A percentile compares a stretch with the other conserved stretches of the same genome.
phyloP scores from a whole-genome alignment of 208 protist genomes.

The Crithidia sp. region DNA sequence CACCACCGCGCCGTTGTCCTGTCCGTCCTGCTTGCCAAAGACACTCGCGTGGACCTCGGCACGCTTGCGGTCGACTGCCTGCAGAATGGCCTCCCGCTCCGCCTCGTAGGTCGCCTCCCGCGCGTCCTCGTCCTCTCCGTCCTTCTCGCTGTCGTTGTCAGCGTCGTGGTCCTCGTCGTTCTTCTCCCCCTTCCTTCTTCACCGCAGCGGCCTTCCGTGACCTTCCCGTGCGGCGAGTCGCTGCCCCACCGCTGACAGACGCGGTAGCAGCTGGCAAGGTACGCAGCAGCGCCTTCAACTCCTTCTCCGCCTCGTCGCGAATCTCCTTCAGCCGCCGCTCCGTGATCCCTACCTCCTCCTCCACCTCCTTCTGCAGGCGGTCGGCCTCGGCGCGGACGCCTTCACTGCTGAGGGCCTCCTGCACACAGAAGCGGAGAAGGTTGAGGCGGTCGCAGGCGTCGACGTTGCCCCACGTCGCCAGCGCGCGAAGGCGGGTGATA shows the following conservation, averaged over 20 bases:
- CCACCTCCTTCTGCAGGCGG: slow-evolving; percentile 46
- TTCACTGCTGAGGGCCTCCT: slow-evolving; percentile 61
- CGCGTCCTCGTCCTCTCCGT: neutral
- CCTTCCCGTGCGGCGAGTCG: neutral
- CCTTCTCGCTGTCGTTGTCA: neutral
- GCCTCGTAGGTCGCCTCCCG: slow-evolving; percentile 32
- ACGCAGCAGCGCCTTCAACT: slow-evolving; percentile 67
- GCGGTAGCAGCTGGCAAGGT: slow-evolving; percentile 27
- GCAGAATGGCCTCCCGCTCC: slow-evolving; percentile 42
- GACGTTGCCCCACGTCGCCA: slow-evolving; percentile 87
- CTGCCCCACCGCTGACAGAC: too few relatives aligned
- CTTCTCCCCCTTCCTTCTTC: slow-evolving; percentile 1
- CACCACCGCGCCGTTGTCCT: slow-evolving; percentile 63
- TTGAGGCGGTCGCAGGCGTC: slow-evolving; percentile 74
- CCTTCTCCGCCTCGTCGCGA: slow-evolving; percentile 78
- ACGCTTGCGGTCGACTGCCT: slow-evolving; percentile 42
- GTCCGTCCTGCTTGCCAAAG: slow-evolving; percentile 47
- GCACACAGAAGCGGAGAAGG: slow-evolving; percentile 77
- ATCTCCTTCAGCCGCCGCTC: slow-evolving; percentile 76
- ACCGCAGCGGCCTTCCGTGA: neutral
- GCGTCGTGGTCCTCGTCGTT: slow-evolving; percentile 8
- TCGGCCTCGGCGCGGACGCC: slow-evolving; percentile 64
- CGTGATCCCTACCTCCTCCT: slow-evolving; percentile 42
- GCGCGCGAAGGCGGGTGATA: slow-evolving; percentile 57
- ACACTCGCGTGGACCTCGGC: slow-evolving; percentile 38